A percentile compares a stretch with the other conserved stretches of the same genome.
These are phyloP conservation scores for Teratosphaeria zuluensis DNA, from an alignment of 2,329 filamentous ascomycete species.

Conservation along the genomic window DNA sequence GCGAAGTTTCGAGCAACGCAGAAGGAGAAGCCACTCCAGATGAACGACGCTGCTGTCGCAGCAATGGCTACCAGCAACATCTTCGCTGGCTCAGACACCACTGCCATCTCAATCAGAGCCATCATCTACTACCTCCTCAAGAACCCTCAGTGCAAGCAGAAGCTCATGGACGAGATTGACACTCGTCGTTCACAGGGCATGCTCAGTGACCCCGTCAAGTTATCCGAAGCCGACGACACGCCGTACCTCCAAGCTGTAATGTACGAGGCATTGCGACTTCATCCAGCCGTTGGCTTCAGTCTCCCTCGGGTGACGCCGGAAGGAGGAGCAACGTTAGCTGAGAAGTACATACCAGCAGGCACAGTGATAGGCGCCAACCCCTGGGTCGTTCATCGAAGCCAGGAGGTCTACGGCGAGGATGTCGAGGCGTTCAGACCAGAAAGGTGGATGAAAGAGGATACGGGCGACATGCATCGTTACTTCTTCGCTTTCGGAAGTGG, in stretches of 20 bases:
- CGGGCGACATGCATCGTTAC: slow-evolving; percentile 19
- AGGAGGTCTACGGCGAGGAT: slow-evolving; percentile 22
- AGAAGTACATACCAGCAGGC: slow-evolving; percentile 23
- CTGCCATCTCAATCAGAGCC: slow-evolving; percentile 29
- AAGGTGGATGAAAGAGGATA: slow-evolving; percentile 24
- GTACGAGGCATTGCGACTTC: slow-evolving; percentile 33
- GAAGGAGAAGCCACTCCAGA: slow-evolving; percentile 27
- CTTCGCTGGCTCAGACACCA: slow-evolving; percentile 36
- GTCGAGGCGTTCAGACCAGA: slow-evolving; percentile 27
- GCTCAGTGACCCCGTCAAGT: slow-evolving; percentile 21
- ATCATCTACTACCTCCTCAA: slow-evolving; percentile 31
- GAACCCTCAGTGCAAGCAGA: slow-evolving; percentile 21
- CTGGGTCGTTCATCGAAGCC: slow-evolving; percentile 25
- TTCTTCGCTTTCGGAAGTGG: slow-evolving; percentile 29
- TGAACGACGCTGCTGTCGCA: slow-evolving; percentile 26
- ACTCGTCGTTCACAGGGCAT: slow-evolving; percentile 12
- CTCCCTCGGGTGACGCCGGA: slow-evolving; percentile 31
- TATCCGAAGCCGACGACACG: slow-evolving; percentile 25
- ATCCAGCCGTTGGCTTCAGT: slow-evolving; percentile 33
- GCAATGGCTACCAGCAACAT: slow-evolving; percentile 29
- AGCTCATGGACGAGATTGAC: slow-evolving; percentile 29
- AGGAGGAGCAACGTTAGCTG: slow-evolving; percentile 28
- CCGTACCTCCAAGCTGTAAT: slow-evolving; percentile 36
- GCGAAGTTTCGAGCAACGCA: slow-evolving; percentile 27
- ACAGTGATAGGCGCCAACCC: slow-evolving; percentile 19